These are phyloP conservation scores for Backusella parvicylindrica DNA, from an alignment of 192 early-diverging fungal genomes.

Conservation along the genomic window DNA sequence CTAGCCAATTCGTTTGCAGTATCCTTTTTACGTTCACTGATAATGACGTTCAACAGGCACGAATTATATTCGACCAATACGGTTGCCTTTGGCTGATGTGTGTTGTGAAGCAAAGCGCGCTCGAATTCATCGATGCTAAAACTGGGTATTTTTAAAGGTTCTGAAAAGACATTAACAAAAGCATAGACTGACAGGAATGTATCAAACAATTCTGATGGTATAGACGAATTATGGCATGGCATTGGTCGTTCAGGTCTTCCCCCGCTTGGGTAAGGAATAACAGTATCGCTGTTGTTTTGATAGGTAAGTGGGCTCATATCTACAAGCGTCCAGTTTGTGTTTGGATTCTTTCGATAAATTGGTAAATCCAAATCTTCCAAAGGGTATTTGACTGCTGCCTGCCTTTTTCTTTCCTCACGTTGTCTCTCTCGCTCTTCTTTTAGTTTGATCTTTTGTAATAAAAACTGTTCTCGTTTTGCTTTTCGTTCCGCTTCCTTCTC, in stretches of 20 bases:
- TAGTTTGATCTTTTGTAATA: slow-evolving; percentile 29
- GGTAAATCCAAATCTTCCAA: slow-evolving; percentile 81
- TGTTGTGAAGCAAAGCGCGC: slow-evolving; percentile 50
- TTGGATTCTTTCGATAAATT: slow-evolving; percentile 35
- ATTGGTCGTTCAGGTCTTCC: slow-evolving; percentile 41
- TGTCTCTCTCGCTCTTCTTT: slow-evolving; percentile 29
- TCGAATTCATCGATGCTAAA: slow-evolving; percentile 79
- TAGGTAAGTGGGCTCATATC: slow-evolving; percentile 31
- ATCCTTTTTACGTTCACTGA: slow-evolving; percentile 39
- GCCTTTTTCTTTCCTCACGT: slow-evolving; percentile 32
- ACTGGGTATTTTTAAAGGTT: slow-evolving; percentile 63
- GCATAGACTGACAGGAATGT: slow-evolving; percentile 58
- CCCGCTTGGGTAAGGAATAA: slow-evolving; percentile 24
- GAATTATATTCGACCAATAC: slow-evolving; percentile 48
- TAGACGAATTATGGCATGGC: slow-evolving; percentile 39
- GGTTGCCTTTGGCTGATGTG: slow-evolving; percentile 34
- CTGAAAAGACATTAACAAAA: slow-evolving; percentile 61
- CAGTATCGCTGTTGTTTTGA: slow-evolving; percentile 9
- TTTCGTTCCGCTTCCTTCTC: slow-evolving; percentile 22
- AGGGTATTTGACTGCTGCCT: slow-evolving; percentile 67
- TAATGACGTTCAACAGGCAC: slow-evolving; percentile 45
- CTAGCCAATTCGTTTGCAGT: slow-evolving; percentile 13
- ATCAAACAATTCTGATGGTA: slow-evolving; percentile 45
- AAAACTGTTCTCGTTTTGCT: slow-evolving; percentile 35
- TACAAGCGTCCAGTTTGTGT: slow-evolving; percentile 24